Conservation (phyloP, 495 filamentous ascomycete genomes). For the Neurospora discreta region DNA sequence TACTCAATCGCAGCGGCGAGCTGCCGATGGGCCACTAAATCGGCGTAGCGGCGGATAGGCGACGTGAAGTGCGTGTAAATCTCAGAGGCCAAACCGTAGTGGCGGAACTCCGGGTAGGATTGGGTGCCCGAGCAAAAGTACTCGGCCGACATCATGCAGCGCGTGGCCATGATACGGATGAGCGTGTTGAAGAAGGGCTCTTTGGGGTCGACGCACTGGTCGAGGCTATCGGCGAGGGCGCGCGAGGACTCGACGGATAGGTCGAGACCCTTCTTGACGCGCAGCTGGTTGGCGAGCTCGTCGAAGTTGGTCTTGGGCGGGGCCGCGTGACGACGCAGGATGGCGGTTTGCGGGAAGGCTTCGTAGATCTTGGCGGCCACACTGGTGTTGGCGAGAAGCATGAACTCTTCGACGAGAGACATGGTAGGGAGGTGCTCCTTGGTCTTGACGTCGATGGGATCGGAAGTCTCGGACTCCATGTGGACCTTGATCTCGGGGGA, state of each 20-base stretch:
- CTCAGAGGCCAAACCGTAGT: conserved; percentile 88
- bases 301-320: conserved; percentile 95
- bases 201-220: conserved; percentile 65
- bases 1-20: conserved; percentile 91
- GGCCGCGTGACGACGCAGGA: conserved; percentile 82
- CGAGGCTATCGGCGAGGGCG: conserved; percentile 82
- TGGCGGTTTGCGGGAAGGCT: conserved; percentile 87
- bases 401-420: conserved; percentile 96
- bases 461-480: conserved; percentile 86
- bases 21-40: conserved; percentile 86
- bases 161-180: conserved; percentile 89
- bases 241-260: conserved; percentile 76
- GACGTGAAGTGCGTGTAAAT: conserved; percentile 99
- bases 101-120: conserved; percentile 84
- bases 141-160: conserved; percentile 98
- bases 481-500: conserved; percentile 93
- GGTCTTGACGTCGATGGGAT: conserved; percentile 91
- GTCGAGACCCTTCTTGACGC: conserved; percentile 68
- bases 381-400: conserved; percentile 94
- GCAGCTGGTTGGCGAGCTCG: conserved; percentile 78
- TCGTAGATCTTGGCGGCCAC: conserved; percentile 81
- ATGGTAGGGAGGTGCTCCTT: conserved; percentile 92
- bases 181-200: conserved; percentile 98
- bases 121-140: conserved; percentile 94
- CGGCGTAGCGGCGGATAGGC: conserved; percentile 92